Conservation (phyloP, 2,329 filamentous ascomycete genomes). For the Penicillium aurantiogriseum region DNA sequence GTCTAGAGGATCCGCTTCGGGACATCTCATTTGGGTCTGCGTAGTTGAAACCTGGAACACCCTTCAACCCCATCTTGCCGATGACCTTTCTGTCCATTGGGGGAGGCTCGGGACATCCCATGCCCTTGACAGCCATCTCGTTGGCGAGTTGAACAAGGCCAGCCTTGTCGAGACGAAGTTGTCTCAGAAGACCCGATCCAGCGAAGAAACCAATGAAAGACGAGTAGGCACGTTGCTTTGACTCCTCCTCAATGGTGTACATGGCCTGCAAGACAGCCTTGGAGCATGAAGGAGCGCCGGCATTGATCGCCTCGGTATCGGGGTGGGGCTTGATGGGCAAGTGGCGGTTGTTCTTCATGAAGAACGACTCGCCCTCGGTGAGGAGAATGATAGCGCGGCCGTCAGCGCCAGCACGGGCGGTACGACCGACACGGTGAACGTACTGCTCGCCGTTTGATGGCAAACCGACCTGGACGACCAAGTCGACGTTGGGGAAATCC, state of each 20-base stretch:
- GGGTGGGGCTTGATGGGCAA: constrained; percentile 54
- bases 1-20: constrained; percentile 6
- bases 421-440: constrained; percentile 58
- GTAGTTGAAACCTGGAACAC: constrained; percentile 37
- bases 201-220: constrained; percentile 40
- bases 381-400: constrained; percentile 56
- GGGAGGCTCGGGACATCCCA: constrained; percentile 40
- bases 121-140: constrained; percentile 36
- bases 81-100: constrained; percentile 39
- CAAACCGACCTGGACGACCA: constrained; percentile 51
- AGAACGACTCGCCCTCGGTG: constrained; percentile 53
- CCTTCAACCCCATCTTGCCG: constrained; percentile 43
- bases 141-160: constrained; percentile 40
- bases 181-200: constrained; percentile 33
- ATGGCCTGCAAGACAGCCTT: constrained; percentile 30
- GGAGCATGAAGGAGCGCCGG: constrained; percentile 33
- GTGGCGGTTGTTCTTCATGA: constrained; percentile 49
- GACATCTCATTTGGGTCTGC: constrained; percentile 18
- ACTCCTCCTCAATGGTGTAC: constrained; percentile 31
- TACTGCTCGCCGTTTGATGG: constrained; percentile 52
- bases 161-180: constrained; percentile 33
- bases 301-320: constrained; percentile 38
- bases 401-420: constrained; percentile 57
- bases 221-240: constrained; percentile 38
- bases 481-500: constrained; percentile 52